Evolutionary conservation across 2,329 filamentous ascomycete genomes (phyloP).

Genomic region (Onygenales sp.): DNA sequence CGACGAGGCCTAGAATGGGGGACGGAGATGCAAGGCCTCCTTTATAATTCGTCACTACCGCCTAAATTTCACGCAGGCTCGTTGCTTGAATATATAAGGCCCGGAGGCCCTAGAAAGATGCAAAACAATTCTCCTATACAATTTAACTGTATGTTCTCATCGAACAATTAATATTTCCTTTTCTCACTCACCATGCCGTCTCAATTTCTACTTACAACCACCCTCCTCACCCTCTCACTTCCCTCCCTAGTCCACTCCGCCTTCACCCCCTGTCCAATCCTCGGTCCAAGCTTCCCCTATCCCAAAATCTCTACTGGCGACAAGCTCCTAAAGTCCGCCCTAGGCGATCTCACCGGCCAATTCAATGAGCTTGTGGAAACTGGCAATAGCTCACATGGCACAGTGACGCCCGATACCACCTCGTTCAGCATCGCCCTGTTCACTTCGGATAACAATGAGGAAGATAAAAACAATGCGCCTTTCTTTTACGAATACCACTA

Average conservation of each 20-base stretch:
- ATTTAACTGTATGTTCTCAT: no score
- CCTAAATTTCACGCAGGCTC: no score
- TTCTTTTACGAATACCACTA: conserved; percentile 17
- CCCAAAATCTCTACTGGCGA: conserved; percentile 10
- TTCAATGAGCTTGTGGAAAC: not conserved
- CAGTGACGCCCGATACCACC: conserved; percentile 12
- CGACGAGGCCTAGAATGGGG: no score
- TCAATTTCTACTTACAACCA: no score
- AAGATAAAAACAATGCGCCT: conserved; percentile 8
- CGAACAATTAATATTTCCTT: no score
- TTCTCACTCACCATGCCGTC: no score
- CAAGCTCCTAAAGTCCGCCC: conserved; percentile 1
- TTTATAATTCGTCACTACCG: no score
- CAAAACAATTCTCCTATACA: no score
- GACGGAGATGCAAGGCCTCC: no score
- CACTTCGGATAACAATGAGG: conserved; percentile 9
- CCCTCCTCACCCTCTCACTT: no score
- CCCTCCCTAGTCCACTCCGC: not conserved
- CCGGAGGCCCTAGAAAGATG: no score
- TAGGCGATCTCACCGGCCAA: conserved; percentile 4
- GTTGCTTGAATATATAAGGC: no score
- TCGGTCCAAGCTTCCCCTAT: conserved; percentile 13
- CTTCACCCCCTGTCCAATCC: conserved; percentile 16
- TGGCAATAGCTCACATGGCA: conserved; percentile 10
- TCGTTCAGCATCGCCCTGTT: conserved; percentile 17